Evolutionary conservation across 2,329 filamentous ascomycete genomes (phyloP).

Genomic region (Teratosphaeria destructans): DNA sequence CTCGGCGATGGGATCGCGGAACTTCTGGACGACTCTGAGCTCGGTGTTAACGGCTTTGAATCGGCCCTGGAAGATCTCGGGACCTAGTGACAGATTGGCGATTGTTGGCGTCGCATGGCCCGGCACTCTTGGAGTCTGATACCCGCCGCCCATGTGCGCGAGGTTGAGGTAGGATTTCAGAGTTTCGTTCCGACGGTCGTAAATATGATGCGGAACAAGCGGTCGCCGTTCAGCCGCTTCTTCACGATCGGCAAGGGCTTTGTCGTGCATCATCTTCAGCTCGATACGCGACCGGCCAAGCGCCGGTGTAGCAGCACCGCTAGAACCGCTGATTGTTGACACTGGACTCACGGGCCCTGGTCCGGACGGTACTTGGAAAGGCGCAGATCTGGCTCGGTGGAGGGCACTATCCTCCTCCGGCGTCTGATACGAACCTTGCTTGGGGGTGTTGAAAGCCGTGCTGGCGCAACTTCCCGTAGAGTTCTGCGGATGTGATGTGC

Average conservation of each 20-base stretch:
- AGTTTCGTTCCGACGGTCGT: slow-evolving; percentile 24
- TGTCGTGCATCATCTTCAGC: slow-evolving; percentile 22
- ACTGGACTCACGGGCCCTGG: slow-evolving; percentile 16
- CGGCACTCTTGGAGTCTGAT: slow-evolving; percentile 1
- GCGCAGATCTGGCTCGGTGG: slow-evolving; percentile 1
- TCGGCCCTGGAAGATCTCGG: slow-evolving; percentile 25
- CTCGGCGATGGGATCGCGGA: slow-evolving; percentile 23
- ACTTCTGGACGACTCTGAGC: slow-evolving; percentile 24
- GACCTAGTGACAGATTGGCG: slow-evolving; percentile 13
- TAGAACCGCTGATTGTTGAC: slow-evolving; percentile 18
- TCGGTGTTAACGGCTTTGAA: slow-evolving; percentile 26
- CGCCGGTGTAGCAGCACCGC: slow-evolving; percentile 21
- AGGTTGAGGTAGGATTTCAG: slow-evolving; percentile 22
- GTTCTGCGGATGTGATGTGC: slow-evolving; percentile 17
- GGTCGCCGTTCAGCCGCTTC: slow-evolving; percentile 17
- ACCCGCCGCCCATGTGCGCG: not conserved
- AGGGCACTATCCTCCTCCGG: slow-evolving; percentile 17
- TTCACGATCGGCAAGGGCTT: slow-evolving; percentile 23
- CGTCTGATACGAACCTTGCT: slow-evolving; percentile 18
- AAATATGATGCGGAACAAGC: slow-evolving; percentile 20
- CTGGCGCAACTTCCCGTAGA: slow-evolving; percentile 18
- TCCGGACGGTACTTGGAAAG: slow-evolving; percentile 13
- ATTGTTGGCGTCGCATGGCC: not conserved
- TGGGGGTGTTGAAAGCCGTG: slow-evolving; percentile 20
- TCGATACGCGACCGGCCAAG: slow-evolving; percentile 23